These are phyloP conservation scores for Eimeria sp. DNA, from an alignment of 169 alveolate species.

Conservation along the genomic window DNA sequence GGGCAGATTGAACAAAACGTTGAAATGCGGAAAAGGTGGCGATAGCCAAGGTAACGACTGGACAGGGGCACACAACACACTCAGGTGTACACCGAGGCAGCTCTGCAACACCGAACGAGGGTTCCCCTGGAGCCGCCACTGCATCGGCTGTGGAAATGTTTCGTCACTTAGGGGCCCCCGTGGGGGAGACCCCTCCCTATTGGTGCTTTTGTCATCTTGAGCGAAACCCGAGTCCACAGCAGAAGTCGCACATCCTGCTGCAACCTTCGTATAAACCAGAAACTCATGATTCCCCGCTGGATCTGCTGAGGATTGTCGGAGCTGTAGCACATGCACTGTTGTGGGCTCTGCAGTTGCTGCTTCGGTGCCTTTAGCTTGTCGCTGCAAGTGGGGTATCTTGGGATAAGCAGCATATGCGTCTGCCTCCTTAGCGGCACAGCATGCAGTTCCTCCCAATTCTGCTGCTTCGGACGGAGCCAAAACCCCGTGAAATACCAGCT, in stretches of 20 bases:
- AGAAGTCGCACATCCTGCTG: conserved; percentile 14
- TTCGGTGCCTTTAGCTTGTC: background rate
- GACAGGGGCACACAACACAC: background rate
- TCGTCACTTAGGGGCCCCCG: background rate
- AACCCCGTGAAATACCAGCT: background rate
- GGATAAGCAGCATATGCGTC: background rate
- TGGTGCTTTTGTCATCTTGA: background rate
- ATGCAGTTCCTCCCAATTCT: background rate
- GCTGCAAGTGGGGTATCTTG: background rate
- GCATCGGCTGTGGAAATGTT: background rate
- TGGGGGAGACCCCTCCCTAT: background rate
- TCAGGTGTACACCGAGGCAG: conserved; percentile 44
- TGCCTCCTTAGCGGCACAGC: background rate
- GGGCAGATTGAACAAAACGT: background rate
- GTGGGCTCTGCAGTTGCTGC: background rate
- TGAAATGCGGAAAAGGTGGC: conserved; percentile 35
- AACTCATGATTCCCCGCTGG: background rate
- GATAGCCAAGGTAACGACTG: conserved; percentile 13
- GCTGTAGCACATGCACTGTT: conserved; percentile 33
- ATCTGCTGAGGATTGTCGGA: background rate
- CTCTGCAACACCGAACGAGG: conserved; percentile 54
- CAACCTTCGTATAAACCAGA: conserved; percentile 18
- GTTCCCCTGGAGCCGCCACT: conserved; percentile 24
- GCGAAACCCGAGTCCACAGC: background rate
- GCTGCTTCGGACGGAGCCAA: background rate